Evolutionary conservation across 768 basidiomycete species (phyloP).

Genomic region (Amanita fuliginea): DNA sequence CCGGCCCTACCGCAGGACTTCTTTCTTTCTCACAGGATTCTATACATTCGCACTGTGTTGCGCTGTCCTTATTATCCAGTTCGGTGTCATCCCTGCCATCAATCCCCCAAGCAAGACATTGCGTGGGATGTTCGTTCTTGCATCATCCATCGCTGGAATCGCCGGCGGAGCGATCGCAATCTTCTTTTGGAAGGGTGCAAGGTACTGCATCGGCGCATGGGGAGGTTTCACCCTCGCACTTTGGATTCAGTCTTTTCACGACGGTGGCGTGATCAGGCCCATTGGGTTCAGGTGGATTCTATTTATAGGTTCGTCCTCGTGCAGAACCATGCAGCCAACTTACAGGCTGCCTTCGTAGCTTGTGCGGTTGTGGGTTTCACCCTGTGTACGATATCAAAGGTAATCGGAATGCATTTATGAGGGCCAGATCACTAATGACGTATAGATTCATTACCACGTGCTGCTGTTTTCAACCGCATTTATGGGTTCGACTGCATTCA

Average conservation of each 20-base stretch:
- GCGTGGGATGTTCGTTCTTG: slow-evolving; percentile 84
- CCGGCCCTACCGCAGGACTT: slow-evolving; percentile 47
- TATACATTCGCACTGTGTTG: slow-evolving; percentile 83
- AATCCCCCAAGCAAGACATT: slow-evolving; percentile 71
- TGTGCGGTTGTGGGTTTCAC: slow-evolving; percentile 72
- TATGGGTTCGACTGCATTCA: slow-evolving; percentile 85
- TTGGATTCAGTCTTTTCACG: slow-evolving; percentile 78
- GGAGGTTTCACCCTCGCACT: slow-evolving; percentile 82
- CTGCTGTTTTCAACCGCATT: slow-evolving; percentile 80
- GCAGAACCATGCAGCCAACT: slow-evolving; percentile 7
- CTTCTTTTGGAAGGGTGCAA: slow-evolving; percentile 87
- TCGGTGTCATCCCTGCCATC: slow-evolving; percentile 76
- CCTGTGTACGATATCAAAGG: slow-evolving; percentile 73
- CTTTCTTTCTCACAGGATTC: slow-evolving; percentile 88
- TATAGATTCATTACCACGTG: slow-evolving; percentile 72
- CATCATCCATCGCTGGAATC: slow-evolving; percentile 68
- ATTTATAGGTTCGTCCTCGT: slow-evolving; percentile 54
- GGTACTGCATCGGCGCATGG: slow-evolving; percentile 75
- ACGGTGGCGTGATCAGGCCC: slow-evolving; percentile 70
- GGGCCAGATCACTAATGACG: slow-evolving; percentile 5
- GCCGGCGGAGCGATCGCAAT: slow-evolving; percentile 80
- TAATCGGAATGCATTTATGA: slow-evolving; percentile 11
- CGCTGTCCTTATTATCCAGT: slow-evolving; percentile 78
- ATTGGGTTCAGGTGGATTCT: slow-evolving; percentile 84
- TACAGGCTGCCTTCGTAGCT: slow-evolving; percentile 26